A percentile compares a stretch with the other conserved stretches of the same genome.
phyloP scores from a whole-genome alignment of 2,329 filamentous ascomycete species.

The Ceratocystis alfenasii region DNA sequence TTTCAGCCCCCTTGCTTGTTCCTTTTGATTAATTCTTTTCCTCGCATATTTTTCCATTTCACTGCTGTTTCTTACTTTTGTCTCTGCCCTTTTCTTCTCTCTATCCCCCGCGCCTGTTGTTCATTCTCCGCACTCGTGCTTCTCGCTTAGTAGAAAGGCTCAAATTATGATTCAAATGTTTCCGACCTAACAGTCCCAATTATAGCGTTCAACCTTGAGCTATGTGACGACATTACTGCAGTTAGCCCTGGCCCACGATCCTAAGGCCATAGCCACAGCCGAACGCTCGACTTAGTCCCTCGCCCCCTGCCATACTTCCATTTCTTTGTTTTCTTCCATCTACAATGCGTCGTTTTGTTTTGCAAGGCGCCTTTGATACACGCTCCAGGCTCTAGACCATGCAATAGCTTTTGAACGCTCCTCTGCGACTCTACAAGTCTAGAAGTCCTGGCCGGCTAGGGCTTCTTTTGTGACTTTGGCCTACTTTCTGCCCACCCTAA shows the following conservation, averaged over 20 bases:
- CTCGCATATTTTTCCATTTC: background rate
- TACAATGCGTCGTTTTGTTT: background rate
- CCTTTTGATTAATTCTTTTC: background rate
- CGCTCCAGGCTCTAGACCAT: background rate
- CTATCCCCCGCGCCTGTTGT: background rate
- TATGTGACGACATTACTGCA: conserved; percentile 2
- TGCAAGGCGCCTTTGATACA: background rate
- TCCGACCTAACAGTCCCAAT: background rate
- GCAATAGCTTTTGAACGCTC: background rate
- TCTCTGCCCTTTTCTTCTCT: background rate
- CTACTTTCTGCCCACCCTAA: background rate
- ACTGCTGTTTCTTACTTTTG: background rate
- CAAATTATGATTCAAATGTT: background rate
- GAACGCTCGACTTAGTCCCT: background rate
- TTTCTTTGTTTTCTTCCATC: background rate
- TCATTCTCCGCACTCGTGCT: background rate
- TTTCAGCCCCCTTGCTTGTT: background rate
- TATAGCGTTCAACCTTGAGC: background rate
- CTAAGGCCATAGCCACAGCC: background rate
- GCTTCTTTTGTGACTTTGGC: background rate
- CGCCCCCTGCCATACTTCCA: background rate
- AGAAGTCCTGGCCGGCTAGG: background rate
- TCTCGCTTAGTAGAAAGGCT: background rate
- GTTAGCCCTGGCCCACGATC: background rate
- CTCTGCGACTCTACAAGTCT: background rate